A percentile compares a stretch with the other conserved stretches of the same genome.
These are phyloP conservation scores for Penicillium verhagenii DNA, from an alignment of 495 filamentous ascomycete species.

Conservation along the genomic window DNA sequence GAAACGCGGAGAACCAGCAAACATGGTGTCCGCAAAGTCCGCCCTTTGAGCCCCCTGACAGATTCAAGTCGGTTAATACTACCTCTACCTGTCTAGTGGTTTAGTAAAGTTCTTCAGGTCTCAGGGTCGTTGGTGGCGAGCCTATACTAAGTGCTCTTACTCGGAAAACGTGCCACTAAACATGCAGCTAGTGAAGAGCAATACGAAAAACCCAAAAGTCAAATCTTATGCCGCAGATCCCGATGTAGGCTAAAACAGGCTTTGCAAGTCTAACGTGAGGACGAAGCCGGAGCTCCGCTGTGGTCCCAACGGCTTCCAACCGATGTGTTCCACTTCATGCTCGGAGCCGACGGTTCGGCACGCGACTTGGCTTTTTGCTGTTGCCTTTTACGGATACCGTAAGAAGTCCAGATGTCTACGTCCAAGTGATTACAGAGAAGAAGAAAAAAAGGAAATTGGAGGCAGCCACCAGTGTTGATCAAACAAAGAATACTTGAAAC, in stretches of 20 bases:
- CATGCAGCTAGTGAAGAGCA: not conserved
- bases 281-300: conserved; percentile 15
- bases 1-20: conserved; percentile 3
- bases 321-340: conserved; percentile 13
- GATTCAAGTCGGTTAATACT: too few relatives aligned
- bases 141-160: too few relatives aligned
- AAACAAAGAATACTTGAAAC: too few relatives aligned
- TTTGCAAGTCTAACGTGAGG: not conserved
- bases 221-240: not conserved
- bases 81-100: too few relatives aligned
- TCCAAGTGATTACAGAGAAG: too few relatives aligned
- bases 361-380: conserved; percentile 3
- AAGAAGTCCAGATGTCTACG: too few relatives aligned
- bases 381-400: too few relatives aligned
- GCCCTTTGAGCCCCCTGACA: too few relatives aligned
- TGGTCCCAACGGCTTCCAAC: conserved; percentile 20
- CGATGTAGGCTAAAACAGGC: not conserved
- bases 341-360: conserved; percentile 19
- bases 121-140: not conserved
- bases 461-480: too few relatives aligned
- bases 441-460: too few relatives aligned
- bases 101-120: not conserved
- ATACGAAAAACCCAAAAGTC: not conserved
- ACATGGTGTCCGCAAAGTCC: not conserved
- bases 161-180: too few relatives aligned